Conservation (phyloP, 371 early-diverging fungal species). For the Sporodiniella umbellata region DNA sequence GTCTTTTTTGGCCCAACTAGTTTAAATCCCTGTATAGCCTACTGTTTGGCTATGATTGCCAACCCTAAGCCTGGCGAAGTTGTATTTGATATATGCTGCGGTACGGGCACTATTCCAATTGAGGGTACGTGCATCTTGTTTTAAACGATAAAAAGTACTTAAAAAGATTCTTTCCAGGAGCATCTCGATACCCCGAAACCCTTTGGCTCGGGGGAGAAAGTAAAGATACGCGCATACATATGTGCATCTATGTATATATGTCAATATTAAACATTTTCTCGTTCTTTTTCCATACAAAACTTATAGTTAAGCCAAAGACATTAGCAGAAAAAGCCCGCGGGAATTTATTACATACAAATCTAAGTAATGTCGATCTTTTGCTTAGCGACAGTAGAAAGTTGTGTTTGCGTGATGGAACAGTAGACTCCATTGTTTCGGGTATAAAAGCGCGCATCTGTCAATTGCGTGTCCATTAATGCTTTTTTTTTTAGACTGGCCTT, state of each 20-base stretch:
- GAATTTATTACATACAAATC: conserved; percentile 23
- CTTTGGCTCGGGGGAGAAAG: conserved; percentile 49
- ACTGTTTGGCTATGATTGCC: conserved; percentile 30
- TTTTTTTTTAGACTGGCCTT: conserved; percentile 37
- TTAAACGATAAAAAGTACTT: background rate
- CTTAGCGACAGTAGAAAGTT: conserved; percentile 35
- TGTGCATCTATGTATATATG: no score
- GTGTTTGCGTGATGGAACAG: conserved; percentile 23
- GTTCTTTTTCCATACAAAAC: background rate
- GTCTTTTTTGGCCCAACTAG: conserved; percentile 37
- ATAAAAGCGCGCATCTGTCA: background rate
- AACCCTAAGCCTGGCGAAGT: conserved; percentile 37
- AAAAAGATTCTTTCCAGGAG: conserved; percentile 26
- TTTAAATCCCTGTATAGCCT: conserved; percentile 40
- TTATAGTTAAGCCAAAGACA: conserved; percentile 26
- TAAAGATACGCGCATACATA: no score
- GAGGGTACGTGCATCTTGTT: conserved; percentile 21
- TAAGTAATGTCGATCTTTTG: conserved; percentile 33
- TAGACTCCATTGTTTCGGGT: conserved; percentile 44
- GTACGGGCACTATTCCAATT: conserved; percentile 37
- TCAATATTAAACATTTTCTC: background rate
- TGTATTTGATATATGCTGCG: conserved; percentile 47
- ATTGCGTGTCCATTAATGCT: background rate
- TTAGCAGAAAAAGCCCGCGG: conserved; percentile 32
- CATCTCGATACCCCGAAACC: conserved; percentile 23